phyloP scores from a whole-genome alignment of 2,329 filamentous ascomycete species.

The Waltergamsia citrina region DNA sequence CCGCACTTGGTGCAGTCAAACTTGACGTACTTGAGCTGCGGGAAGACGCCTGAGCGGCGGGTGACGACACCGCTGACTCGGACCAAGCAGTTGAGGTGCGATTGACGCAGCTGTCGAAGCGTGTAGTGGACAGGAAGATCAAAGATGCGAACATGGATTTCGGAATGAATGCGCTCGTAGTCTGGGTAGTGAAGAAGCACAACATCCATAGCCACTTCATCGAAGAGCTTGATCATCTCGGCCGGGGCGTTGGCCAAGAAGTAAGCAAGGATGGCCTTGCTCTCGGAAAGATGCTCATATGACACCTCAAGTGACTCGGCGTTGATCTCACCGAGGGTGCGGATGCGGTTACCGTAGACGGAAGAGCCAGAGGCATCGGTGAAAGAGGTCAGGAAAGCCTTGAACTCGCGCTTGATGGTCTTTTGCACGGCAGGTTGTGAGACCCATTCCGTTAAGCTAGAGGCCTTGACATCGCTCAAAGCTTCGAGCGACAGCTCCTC shows the following conservation, averaged over 20 bases:
- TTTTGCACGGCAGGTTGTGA: constrained; percentile 81
- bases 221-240: constrained; percentile 94
- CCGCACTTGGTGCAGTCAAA: constrained; percentile 95
- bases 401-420: constrained; percentile 94
- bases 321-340: constrained; percentile 94
- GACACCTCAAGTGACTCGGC: constrained; percentile 94
- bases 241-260: constrained; percentile 92
- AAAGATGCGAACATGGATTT: constrained; percentile 95
- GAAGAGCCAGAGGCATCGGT: constrained; percentile 83
- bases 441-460: constrained; percentile 92
- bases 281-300: constrained; percentile 81
- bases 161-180: constrained; percentile 93
- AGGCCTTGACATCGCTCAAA: constrained; percentile 84
- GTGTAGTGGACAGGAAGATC: constrained; percentile 94
- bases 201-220: constrained; percentile 93
- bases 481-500: constrained; percentile 90
- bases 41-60: constrained; percentile 87
- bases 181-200: constrained; percentile 94
- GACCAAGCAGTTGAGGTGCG: constrained; percentile 90
- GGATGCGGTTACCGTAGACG: constrained; percentile 89
- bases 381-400: constrained; percentile 92
- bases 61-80: constrained; percentile 94
- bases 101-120: constrained; percentile 86
- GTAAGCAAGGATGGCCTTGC: constrained; percentile 89
- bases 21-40: constrained; percentile 96